These are phyloP conservation scores for Crithidia bombi DNA, from an alignment of 208 protist species.

Conservation along the genomic window DNA sequence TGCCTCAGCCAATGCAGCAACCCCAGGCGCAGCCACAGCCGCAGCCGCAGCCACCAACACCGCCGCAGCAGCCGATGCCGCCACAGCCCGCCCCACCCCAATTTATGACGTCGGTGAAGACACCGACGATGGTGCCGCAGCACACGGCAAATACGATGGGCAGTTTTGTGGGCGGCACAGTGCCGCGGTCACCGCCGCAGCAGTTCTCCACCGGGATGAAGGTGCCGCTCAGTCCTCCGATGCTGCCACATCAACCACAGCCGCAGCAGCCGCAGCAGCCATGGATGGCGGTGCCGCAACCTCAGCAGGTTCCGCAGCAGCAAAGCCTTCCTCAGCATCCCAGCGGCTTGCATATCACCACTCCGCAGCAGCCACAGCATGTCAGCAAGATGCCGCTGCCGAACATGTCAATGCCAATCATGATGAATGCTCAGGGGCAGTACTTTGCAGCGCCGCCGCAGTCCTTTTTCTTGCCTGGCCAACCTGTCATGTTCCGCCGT, in stretches of 20 bases:
- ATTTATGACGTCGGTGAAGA: slow-evolving; percentile 20
- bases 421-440: slow-evolving; percentile 41
- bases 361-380: slow-evolving; percentile 33
- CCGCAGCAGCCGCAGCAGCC: slow-evolving; percentile 10
- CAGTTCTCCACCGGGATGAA: slow-evolving; percentile 19
- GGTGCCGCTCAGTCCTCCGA: slow-evolving; percentile 15
- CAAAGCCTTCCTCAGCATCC: slow-evolving; percentile 32
- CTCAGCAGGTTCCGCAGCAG: not conserved
- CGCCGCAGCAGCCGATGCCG: slow-evolving; percentile 9
- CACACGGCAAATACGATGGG: not conserved
- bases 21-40: not conserved
- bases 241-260: slow-evolving; percentile 16
- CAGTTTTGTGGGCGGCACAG: slow-evolving; percentile 8
- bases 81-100: slow-evolving; percentile 16
- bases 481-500: slow-evolving; percentile 37
- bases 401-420: slow-evolving; percentile 26
- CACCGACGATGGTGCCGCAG: slow-evolving; percentile 17
- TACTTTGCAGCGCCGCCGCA: slow-evolving; percentile 31
- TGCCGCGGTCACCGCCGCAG: slow-evolving; percentile 29
- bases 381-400: slow-evolving; percentile 18
- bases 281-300: slow-evolving; percentile 3
- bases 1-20: slow-evolving; percentile 18
- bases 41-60: not conserved
- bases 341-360: slow-evolving; percentile 12
- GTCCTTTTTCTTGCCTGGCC: slow-evolving; percentile 22